A percentile compares a stretch with the other conserved stretches of the same genome.
Conservation (phyloP, 768 basidiomycete species). For the Suillus hirtellus region DNA sequence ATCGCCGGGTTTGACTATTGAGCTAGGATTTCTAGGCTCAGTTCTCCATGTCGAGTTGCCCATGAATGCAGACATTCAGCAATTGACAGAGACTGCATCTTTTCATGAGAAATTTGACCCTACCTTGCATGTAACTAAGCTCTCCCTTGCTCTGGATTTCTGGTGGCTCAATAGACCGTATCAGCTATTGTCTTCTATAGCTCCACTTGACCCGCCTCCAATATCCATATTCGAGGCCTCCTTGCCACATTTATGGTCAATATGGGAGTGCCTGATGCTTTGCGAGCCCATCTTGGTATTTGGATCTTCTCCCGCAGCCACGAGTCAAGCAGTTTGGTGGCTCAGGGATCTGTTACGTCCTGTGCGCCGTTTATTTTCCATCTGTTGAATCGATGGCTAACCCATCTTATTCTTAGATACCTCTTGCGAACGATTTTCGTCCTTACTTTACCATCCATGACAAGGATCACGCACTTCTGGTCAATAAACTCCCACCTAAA, state of each 20-base stretch:
- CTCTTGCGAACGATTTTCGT: conserved; percentile 79
- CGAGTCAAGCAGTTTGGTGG: conserved; percentile 92
- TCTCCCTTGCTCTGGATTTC: no score
- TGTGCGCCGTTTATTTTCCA: conserved; percentile 40
- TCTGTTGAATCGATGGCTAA: background rate
- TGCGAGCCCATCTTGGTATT: conserved; percentile 90
- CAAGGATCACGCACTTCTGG: conserved; percentile 69
- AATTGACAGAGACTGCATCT: conserved; percentile 56
- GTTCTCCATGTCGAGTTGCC: conserved; percentile 77
- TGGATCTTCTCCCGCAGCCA: conserved; percentile 74
- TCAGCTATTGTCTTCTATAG: conserved; percentile 69
- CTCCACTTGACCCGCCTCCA: conserved; percentile 59
- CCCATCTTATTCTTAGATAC: conserved; percentile 52
- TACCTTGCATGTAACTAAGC: conserved; percentile 43
- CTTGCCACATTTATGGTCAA: conserved; percentile 70
- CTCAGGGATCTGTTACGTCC: conserved; percentile 84
- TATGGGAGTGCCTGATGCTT: conserved; percentile 92
- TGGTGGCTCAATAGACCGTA: conserved; percentile 2
- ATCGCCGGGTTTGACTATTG: conserved; percentile 59
- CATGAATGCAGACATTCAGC: conserved; percentile 66
- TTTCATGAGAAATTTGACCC: conserved; percentile 57
- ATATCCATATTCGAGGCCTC: conserved; percentile 63
- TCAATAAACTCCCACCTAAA: conserved; percentile 82
- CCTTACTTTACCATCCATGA: conserved; percentile 98
- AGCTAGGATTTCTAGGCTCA: conserved; percentile 83